Evolutionary conservation across 441 rosid species (phyloP).

Genomic region (Jatropha podagrica): DNA sequence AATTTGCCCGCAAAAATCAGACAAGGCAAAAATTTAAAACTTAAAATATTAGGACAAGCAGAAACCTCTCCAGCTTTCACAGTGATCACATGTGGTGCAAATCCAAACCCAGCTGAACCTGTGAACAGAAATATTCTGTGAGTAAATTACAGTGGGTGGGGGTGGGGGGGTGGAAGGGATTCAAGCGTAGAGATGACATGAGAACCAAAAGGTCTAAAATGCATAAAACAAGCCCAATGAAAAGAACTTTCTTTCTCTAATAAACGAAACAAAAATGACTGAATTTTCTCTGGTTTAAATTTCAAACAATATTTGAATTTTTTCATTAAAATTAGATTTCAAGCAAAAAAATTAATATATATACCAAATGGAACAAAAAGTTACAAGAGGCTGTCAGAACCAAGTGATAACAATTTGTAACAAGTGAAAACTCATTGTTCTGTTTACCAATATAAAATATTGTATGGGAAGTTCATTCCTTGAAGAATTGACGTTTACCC

Average conservation of each 20-base stretch:
- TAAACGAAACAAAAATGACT: background rate
- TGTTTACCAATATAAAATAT: background rate
- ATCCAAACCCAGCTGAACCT: slow-evolving; percentile 75
- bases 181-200: background rate
- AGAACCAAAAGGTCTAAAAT: background rate
- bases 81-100: slow-evolving; percentile 76
- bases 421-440: background rate
- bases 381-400: background rate
- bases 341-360: background rate
- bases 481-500: background rate
- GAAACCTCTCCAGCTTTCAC: slow-evolving; percentile 88
- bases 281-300: background rate
- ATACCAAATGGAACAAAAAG: background rate
- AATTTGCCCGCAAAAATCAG: slow-evolving; percentile 11
- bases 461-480: background rate
- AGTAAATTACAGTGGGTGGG: slow-evolving; percentile 15
- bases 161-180: no score
- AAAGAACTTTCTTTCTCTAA: background rate
- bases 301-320: background rate
- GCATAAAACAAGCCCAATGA: background rate
- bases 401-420: background rate
- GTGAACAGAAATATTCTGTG: slow-evolving; percentile 28
- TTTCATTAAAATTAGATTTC: background rate
- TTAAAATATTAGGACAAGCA: slow-evolving; percentile 20
- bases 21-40: background rate